Percentiles rank a stretch among this genome's conserved stretches.
Evolutionary conservation across 495 filamentous ascomycete species (phyloP).

Genomic region (Xylaria bambusicola): DNA sequence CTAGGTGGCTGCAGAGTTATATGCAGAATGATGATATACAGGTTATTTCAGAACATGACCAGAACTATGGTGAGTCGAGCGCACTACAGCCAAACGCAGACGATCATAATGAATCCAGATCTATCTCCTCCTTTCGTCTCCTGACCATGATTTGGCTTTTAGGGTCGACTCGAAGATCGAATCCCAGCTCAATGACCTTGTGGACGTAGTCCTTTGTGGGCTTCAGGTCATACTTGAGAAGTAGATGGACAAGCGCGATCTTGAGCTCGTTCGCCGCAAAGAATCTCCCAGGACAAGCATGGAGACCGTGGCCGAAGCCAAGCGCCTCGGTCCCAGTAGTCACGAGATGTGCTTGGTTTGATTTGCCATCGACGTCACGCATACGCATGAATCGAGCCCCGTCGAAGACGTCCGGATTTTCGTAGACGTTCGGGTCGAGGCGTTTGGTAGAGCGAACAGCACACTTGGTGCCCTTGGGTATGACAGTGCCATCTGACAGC

Average conservation of each 20-base stretch:
- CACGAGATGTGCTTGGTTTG: conserved; percentile 48
- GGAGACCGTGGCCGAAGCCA: conserved; percentile 41
- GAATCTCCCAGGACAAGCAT: conserved; percentile 47
- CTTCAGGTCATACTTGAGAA: conserved; percentile 46
- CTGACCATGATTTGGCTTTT: neutral
- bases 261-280: conserved; percentile 46
- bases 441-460: conserved; percentile 34
- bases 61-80: too few species aligned
- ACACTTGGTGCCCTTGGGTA: conserved; percentile 50
- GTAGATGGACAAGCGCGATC: conserved; percentile 40
- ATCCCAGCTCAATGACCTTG: conserved; percentile 6
- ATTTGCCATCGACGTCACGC: conserved; percentile 37
- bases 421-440: conserved; percentile 47
- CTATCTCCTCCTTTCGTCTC: conserved; percentile 12
- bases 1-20: too few species aligned
- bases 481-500: conserved; percentile 51
- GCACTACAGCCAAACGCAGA: neutral
- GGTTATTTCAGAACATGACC: too few species aligned
- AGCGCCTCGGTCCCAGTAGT: conserved; percentile 41
- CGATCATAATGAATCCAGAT: conserved; percentile 2
- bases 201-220: conserved; percentile 14
- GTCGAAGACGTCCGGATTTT: conserved; percentile 47
- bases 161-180: conserved; percentile 11
- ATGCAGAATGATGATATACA: too few species aligned
- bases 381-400: conserved; percentile 50